Evolutionary conservation across 345 rosid species (phyloP).

Genomic region (Iberis pinnata): DNA sequence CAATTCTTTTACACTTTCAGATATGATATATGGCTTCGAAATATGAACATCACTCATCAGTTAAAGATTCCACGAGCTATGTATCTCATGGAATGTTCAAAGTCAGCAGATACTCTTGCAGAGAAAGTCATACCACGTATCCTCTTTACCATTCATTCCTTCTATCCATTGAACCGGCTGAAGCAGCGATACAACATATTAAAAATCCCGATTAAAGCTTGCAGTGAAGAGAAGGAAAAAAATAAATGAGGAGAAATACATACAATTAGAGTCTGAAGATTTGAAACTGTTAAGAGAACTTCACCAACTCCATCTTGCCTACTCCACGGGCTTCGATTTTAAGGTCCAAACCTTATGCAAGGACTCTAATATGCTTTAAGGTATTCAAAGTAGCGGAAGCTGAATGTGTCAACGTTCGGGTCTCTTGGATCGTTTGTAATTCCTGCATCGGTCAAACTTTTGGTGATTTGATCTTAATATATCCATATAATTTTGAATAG

Average conservation of each 20-base stretch:
- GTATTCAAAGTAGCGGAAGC: slow-evolving; percentile 56
- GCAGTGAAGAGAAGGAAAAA: slow-evolving; percentile 4
- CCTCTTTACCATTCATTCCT: slow-evolving; percentile 88
- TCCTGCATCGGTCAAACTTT: too few relatives aligned
- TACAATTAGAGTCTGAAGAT: slow-evolving; percentile 48
- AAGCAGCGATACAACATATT: slow-evolving; percentile 15
- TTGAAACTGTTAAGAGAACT: slow-evolving; percentile 58
- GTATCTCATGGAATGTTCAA: slow-evolving; percentile 68
- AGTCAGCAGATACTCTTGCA: slow-evolving; percentile 56
- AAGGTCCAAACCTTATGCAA: slow-evolving; percentile 64
- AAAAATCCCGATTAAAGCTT: slow-evolving; percentile 1
- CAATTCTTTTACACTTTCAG: too few relatives aligned
- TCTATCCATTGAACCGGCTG: slow-evolving; percentile 77
- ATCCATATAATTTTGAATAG: not conserved
- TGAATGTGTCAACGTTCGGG: slow-evolving; percentile 71
- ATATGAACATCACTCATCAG: slow-evolving; percentile 90
- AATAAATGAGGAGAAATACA: not conserved
- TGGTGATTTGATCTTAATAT: too few relatives aligned
- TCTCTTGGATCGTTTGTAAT: slow-evolving; percentile 79
- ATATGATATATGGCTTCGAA: too few relatives aligned
- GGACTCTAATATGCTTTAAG: slow-evolving; percentile 47
- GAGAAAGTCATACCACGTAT: slow-evolving; percentile 85
- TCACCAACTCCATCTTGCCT: slow-evolving; percentile 88
- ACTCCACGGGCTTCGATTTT: slow-evolving; percentile 74
- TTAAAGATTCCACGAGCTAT: slow-evolving; percentile 92